phyloP scores from a whole-genome alignment of 192 early-diverging fungal species.

The Coemansia sp. region DNA sequence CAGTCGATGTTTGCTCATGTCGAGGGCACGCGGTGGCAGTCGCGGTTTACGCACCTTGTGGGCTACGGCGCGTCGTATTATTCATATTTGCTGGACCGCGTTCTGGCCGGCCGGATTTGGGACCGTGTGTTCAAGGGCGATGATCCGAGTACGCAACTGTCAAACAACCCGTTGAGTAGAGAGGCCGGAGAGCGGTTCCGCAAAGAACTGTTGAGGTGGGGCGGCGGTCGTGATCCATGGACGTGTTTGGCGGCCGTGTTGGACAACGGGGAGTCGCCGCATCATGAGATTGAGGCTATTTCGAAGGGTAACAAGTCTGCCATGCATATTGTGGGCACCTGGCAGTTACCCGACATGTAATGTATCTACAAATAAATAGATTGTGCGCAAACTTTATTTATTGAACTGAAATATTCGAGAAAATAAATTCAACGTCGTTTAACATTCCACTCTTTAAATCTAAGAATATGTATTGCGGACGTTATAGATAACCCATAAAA shows the following conservation, averaged over 20 bases:
- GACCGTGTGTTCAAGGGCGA: constrained; percentile 62
- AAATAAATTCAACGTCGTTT: too few relatives aligned
- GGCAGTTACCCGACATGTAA: constrained; percentile 57
- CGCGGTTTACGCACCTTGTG: constrained; percentile 87
- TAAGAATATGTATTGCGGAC: too few relatives aligned
- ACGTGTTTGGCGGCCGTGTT: constrained; percentile 66
- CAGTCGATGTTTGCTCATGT: constrained; percentile 70
- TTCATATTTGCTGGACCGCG: constrained; percentile 87
- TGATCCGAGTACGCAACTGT: constrained; percentile 8
- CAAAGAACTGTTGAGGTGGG: constrained; percentile 82
- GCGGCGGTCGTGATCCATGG: constrained; percentile 94
- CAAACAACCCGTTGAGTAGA: constrained; percentile 55
- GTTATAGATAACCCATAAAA: too few relatives aligned
- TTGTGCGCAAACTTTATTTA: too few relatives aligned
- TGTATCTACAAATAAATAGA: neutral
- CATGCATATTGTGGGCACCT: constrained; percentile 74
- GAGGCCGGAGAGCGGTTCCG: constrained; percentile 67
- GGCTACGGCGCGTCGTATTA: constrained; percentile 95
- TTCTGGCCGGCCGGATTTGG: constrained; percentile 79
- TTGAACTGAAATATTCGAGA: too few relatives aligned
- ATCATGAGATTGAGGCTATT: constrained; percentile 50
- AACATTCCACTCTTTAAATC: too few relatives aligned
- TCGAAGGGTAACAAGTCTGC: constrained; percentile 60
- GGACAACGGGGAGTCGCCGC: constrained; percentile 44
- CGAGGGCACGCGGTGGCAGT: constrained; percentile 79